A percentile compares a stretch with the other conserved stretches of the same genome.
These are phyloP conservation scores for Cryomyces minteri DNA, from an alignment of 495 filamentous ascomycete genomes.

Conservation along the genomic window DNA sequence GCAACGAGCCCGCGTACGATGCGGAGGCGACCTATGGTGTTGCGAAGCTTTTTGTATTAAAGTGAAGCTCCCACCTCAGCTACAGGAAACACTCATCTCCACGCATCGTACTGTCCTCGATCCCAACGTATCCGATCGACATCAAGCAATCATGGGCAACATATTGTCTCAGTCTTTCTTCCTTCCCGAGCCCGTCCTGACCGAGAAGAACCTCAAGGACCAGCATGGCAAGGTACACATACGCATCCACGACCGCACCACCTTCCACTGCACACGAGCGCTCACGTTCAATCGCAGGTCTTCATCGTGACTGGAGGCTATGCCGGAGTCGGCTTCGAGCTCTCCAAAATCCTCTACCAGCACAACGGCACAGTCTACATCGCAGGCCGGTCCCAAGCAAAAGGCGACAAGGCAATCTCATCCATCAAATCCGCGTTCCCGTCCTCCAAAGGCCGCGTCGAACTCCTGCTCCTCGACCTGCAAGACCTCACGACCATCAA, in stretches of 20 bases:
- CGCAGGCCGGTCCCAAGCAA: conserved; percentile 27
- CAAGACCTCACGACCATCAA: conserved; percentile 28
- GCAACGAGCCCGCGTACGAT: too few relatives aligned
- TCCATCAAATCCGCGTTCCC: conserved; percentile 9
- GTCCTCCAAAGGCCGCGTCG: conserved; percentile 16
- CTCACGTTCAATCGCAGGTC: not conserved
- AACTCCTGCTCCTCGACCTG: conserved; percentile 26
- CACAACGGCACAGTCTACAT: conserved; percentile 33
- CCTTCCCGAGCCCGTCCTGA: conserved; percentile 5
- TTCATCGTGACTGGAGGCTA: conserved; percentile 33
- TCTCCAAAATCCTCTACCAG: conserved; percentile 25
- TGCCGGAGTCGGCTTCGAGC: conserved; percentile 28
- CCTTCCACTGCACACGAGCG: too few relatives aligned
- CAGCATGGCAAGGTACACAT: conserved; percentile 3
- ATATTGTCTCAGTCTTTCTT: conserved; percentile 2
- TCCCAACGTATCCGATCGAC: too few relatives aligned
- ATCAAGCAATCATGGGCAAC: not conserved
- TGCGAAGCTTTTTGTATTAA: too few relatives aligned
- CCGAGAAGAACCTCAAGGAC: conserved; percentile 7
- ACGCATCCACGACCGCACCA: not conserved
- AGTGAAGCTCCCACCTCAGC: too few relatives aligned
- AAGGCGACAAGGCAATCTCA: conserved; percentile 18
- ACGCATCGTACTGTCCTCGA: too few relatives aligned
- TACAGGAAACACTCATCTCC: too few relatives aligned
- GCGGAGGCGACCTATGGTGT: too few relatives aligned